These are phyloP conservation scores for Hondaea fermentalgiana DNA, from an alignment of 108 stramenopile species.

Conservation along the genomic window DNA sequence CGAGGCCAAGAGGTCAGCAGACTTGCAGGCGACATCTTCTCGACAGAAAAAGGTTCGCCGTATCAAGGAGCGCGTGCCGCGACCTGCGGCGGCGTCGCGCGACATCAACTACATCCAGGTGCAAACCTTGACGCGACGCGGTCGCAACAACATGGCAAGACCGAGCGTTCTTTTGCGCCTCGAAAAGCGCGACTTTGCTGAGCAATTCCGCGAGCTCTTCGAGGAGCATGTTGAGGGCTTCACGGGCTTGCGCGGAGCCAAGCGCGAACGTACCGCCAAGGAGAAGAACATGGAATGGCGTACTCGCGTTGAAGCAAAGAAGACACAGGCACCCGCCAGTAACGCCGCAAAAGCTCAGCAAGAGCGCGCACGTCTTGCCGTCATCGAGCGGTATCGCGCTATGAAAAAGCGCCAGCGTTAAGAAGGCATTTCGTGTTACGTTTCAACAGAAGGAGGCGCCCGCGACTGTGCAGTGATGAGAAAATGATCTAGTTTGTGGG, in stretches of 20 bases:
- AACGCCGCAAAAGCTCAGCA: background rate
- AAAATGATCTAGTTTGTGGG: too few relatives aligned
- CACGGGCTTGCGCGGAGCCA: background rate
- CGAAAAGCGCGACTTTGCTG: background rate
- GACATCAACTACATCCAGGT: background rate
- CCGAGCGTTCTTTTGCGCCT: background rate
- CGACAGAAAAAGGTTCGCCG: background rate
- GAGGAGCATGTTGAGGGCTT: slow-evolving; percentile 15
- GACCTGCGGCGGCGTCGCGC: background rate
- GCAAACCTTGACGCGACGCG: background rate
- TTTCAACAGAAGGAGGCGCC: too few relatives aligned
- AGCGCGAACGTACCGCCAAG: background rate
- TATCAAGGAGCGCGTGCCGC: background rate
- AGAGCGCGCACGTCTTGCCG: background rate
- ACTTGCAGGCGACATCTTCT: too few relatives aligned
- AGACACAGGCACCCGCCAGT: background rate
- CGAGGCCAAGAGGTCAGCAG: too few relatives aligned
- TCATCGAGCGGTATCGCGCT: background rate
- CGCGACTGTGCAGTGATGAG: too few relatives aligned
- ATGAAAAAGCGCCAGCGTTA: background rate
- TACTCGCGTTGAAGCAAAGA: background rate
- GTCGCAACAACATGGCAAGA: background rate
- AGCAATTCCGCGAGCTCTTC: background rate
- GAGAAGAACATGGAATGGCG: slow-evolving; percentile 13
- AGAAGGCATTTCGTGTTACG: background rate